Percentiles rank a stretch among this genome's conserved stretches.
Conservation (phyloP, 768 basidiomycete species). For the Daedalea quercina region DNA sequence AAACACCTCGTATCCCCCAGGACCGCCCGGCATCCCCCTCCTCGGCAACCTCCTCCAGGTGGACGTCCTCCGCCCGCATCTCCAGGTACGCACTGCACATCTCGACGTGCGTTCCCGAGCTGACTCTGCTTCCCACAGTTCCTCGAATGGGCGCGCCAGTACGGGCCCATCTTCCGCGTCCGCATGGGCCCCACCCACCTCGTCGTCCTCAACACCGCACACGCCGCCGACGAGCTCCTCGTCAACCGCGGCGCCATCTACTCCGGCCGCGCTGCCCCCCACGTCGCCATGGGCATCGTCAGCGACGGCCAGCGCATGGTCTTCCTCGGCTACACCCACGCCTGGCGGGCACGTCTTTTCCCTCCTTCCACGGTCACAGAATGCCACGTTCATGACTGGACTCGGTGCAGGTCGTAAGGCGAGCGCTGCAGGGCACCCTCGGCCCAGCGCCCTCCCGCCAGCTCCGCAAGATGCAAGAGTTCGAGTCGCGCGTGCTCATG, state of each 20-base stretch:
- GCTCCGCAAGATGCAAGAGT: constrained; percentile 19
- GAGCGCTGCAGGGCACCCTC: constrained; percentile 17
- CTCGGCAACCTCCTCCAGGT: constrained; percentile 29
- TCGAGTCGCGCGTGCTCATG: constrained; percentile 22
- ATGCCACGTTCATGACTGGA: neutral
- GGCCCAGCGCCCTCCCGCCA: constrained; percentile 22
- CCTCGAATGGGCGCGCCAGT: constrained; percentile 23
- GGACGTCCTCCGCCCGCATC: constrained; percentile 20
- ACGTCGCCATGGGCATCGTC: constrained; percentile 25
- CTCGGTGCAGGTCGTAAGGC: constrained; percentile 15
- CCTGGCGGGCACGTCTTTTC: constrained; percentile 20
- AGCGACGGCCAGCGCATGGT: constrained; percentile 24
- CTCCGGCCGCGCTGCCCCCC: constrained; percentile 22
- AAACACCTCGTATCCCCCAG: constrained; percentile 16
- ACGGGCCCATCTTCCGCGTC: constrained; percentile 24
- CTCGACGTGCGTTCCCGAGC: neutral
- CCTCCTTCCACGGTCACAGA: neutral
- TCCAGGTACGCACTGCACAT: constrained; percentile 12
- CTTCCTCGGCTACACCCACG: constrained; percentile 22
- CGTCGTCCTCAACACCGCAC: constrained; percentile 16
- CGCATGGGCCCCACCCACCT: constrained; percentile 15
- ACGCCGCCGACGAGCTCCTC: constrained; percentile 15
- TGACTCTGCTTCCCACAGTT: constrained; percentile 12
- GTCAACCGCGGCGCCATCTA: constrained; percentile 22
- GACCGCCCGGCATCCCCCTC: constrained; percentile 24